These are phyloP conservation scores for Cystobasidiopsis lactophilus DNA, from an alignment of 768 basidiomycete genomes.

Conservation along the genomic window DNA sequence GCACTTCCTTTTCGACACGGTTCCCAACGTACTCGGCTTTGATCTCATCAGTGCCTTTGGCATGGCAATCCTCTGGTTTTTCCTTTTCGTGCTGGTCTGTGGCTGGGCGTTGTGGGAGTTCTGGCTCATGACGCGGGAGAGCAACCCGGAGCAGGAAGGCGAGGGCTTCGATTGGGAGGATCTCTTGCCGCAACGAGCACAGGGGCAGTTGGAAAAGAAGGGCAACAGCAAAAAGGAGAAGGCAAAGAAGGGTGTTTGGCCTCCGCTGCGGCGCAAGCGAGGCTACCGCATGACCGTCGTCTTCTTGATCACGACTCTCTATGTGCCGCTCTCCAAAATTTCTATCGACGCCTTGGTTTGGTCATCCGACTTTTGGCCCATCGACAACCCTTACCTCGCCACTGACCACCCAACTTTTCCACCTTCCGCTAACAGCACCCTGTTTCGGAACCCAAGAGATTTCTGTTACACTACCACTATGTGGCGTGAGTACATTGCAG, in stretches of 20 bases:
- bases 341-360: constrained; percentile 49
- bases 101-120: constrained; percentile 39
- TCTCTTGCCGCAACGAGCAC: background rate
- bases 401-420: constrained; percentile 31
- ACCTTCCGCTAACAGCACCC: constrained; percentile 36
- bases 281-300: constrained; percentile 38
- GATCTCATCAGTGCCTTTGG: constrained; percentile 44
- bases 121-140: constrained; percentile 23
- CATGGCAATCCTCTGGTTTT: constrained; percentile 39
- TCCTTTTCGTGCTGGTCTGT: constrained; percentile 37
- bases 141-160: constrained; percentile 5
- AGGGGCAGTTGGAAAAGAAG: no score
- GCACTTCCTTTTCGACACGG: constrained; percentile 20
- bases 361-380: constrained; percentile 43
- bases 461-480: constrained; percentile 65
- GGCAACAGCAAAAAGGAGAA: no score
- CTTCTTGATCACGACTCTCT: constrained; percentile 45
- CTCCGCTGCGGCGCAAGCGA: constrained; percentile 22
- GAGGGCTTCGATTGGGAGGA: constrained; percentile 18
- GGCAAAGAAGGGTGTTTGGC: background rate
- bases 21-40: constrained; percentile 51
- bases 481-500: no score
- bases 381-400: constrained; percentile 22
- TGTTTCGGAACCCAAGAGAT: constrained; percentile 41
- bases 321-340: constrained; percentile 56